phyloP scores from a whole-genome alignment of 441 rosid species.

The Populus hybrid region DNA sequence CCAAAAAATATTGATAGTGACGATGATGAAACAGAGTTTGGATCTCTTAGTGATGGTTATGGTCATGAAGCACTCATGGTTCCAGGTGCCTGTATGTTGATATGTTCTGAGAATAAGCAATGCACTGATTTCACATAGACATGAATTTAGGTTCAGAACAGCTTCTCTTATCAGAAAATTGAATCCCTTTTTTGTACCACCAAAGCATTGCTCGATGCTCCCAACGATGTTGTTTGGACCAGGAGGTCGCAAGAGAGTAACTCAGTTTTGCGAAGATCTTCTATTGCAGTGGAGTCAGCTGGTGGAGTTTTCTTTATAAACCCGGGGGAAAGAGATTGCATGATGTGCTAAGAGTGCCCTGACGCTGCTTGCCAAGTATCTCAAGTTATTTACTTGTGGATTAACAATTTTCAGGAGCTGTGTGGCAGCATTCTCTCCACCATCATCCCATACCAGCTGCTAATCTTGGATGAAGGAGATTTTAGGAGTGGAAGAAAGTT shows the following conservation, averaged over 20 bases:
- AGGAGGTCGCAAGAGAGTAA: not conserved
- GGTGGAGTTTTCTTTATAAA: not conserved
- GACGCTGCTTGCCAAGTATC: not conserved
- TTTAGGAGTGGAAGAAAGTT: not conserved
- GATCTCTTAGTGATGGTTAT: slow-evolving; percentile 39
- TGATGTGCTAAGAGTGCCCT: not conserved
- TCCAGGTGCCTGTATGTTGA: slow-evolving; percentile 34
- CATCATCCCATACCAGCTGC: not conserved
- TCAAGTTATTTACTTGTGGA: not conserved
- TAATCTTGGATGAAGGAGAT: not conserved
- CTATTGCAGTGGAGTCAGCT: not conserved
- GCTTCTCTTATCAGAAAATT: not conserved
- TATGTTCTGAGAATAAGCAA: slow-evolving; percentile 52
- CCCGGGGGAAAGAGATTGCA: not conserved
- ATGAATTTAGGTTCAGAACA: not conserved
- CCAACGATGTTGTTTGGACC: not conserved
- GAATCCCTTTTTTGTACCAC: not conserved
- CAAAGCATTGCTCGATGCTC: not conserved
- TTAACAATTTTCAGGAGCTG: not conserved
- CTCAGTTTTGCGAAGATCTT: not conserved
- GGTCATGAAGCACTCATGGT: slow-evolving; percentile 38
- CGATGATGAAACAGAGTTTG: slow-evolving; percentile 45
- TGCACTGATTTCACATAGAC: slow-evolving; percentile 38
- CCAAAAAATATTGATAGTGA: slow-evolving; percentile 60
- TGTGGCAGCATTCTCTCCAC: not conserved